Evolutionary conservation across 441 rosid genomes (phyloP).

Genomic region (Corymbia calophylla): DNA sequence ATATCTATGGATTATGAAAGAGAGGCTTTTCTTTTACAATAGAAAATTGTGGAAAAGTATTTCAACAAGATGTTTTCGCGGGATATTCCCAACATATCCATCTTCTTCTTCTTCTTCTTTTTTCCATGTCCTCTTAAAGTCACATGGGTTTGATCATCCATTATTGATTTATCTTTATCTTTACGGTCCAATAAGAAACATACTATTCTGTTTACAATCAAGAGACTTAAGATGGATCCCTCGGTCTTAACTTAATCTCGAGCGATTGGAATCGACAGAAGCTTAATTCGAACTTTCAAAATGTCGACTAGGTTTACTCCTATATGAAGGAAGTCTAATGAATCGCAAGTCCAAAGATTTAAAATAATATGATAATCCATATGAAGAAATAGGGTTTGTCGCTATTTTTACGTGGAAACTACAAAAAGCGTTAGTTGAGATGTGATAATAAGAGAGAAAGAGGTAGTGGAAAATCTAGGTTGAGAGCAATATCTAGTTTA

Average conservation of each 20-base stretch:
- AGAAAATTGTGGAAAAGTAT: neutral
- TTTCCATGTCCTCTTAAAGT: neutral
- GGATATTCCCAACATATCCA: neutral
- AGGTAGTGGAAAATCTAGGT: too few relatives aligned
- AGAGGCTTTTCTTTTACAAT: neutral
- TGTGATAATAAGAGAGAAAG: too few relatives aligned
- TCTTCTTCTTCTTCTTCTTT: neutral
- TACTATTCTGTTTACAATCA: neutral
- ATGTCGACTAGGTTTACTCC: too few relatives aligned
- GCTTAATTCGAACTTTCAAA: neutral
- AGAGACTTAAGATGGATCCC: neutral
- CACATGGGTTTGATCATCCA: neutral
- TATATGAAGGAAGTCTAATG: too few relatives aligned
- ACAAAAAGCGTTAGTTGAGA: too few relatives aligned
- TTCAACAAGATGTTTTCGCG: neutral
- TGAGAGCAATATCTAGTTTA: too few relatives aligned
- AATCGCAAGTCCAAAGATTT: too few relatives aligned
- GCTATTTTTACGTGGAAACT: too few relatives aligned
- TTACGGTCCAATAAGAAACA: neutral
- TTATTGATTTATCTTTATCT: neutral
- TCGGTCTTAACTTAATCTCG: neutral
- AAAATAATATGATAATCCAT: too few relatives aligned
- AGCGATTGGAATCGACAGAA: neutral
- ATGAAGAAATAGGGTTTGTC: too few relatives aligned
- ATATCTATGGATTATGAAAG: neutral